Evolutionary conservation across 1,284 basidiomycete genomes (phyloP), one percentile per base, ranked within the genome.

Genomic region (Thelephora terrestris): DNA sequence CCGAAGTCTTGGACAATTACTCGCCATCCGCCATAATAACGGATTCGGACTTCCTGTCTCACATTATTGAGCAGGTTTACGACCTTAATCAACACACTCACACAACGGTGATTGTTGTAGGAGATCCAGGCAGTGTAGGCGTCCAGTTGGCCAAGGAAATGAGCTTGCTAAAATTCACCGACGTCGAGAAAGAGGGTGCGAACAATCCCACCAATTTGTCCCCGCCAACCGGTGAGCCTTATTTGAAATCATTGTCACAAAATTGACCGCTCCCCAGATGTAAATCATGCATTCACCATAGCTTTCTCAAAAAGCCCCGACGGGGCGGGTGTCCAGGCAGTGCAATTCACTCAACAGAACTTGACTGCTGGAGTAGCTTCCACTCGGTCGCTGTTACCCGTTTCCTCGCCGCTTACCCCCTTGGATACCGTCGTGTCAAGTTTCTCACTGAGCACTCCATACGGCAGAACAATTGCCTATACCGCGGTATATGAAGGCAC

Each of bases 311-410:
- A 71, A 50, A 68, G 70, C 1, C 58, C 70, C 23, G 63, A 71
- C 16, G 79, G 80, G 29, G 21, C 12, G 12, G 69, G 71, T 43
- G 57, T 82, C 7, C 75, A 75, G 51, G 81, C 74, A 25, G 75
- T 74, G 6, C 79, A 80, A 50, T 65, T 90, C 38, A 85, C 84
- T 0, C 86, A 90, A 58, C 76, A 85, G 57, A 88, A 87, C 53
- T 61, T 89, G 49, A 89, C 85, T 2, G 83, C 87, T 10, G 87
- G 83, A 40, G 80, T 88, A n/a, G 75, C 83, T 2, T 82, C 83
- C 3, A 70, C 75, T 18, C 78, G 81, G 42, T 71, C 75, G 5
- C 62, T 89, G 23, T 72, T 90, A 46, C 84, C 87, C 2, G 63
- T 76, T 14, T 75, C 79, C 16, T 75, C 74, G 47, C 70, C 74